Base-by-base conservation (phyloP, 805 yeast genomes). In the Nakazawaea molendinolei region DNA sequence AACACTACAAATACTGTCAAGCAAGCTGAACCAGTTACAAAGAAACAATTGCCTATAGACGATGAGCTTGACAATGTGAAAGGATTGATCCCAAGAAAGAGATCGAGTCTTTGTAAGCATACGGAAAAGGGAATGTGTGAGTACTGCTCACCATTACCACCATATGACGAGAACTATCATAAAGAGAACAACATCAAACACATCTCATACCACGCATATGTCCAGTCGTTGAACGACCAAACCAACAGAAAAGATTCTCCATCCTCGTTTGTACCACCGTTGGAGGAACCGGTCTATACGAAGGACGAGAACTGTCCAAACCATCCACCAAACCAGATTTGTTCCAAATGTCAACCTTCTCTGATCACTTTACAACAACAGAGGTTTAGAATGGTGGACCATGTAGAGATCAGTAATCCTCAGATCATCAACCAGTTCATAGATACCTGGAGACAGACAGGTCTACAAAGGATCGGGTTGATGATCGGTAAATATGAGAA, bases 81-180 rank as follows among this genome's bases (percentile, higher is more conserved):
- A 29, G 99, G 98, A 0, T 62, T 82, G 38, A 86, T 92, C 38
- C 58, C 68, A 20, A 69, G 98, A 23, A 58, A 64, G 24, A 69
- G 65, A 44, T 73, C 86, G 1, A 48, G 56, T 2, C 62, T 87
- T 43, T 90, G 98, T 58, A 74, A 79, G 41, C 98, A 92, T 55
- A 83, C 90, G 3, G 90, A 79, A 25, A 81, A 80, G 48, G 99
- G 97, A 2, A 92, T 92, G 97, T 92, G 98, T 58, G 98, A 92
- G 52, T 86, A 87, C 53, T 92, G 97, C 56, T 77, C 94, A 23
- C 96, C 97, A 0, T 61, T 92, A 35, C 96, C 95, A 23, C 97
- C 98, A 3, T 92, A 90, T 86, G 96, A 92, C 56, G 70, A 69
- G 44, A 74, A 69, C 16, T 90, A 87, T 54, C 79, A 79, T 44